Conservation (phyloP, 106 monocot genomes). For the Posidonia australis region DNA sequence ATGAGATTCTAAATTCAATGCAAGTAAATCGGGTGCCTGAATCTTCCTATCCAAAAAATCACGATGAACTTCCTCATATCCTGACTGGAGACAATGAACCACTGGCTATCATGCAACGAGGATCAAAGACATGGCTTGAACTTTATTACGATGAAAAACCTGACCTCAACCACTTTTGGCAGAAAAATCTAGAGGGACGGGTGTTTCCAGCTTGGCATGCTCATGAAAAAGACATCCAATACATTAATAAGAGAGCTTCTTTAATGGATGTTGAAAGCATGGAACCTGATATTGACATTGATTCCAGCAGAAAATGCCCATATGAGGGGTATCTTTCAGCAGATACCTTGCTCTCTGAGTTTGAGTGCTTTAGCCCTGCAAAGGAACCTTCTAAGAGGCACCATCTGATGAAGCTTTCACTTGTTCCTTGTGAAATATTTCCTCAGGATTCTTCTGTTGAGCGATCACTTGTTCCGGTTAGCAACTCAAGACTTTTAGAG, state of each 20-base stretch:
- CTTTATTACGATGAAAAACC: not conserved
- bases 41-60: not conserved
- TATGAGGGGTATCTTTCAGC: not conserved
- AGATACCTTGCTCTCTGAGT: not conserved
- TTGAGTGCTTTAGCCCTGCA: not conserved
- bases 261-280: not conserved
- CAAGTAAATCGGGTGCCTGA: too few relatives aligned
- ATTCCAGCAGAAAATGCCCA: not conserved
- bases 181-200: not conserved
- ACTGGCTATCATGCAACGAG: not conserved
- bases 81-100: not conserved
- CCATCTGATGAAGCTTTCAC: not conserved
- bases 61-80: not conserved
- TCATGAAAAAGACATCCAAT: not conserved
- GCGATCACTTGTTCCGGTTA: not conserved
- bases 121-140: not conserved
- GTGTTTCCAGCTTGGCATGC: not conserved
- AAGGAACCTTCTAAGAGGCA: not conserved
- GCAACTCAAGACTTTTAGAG: not conserved
- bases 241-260: not conserved
- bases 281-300: not conserved
- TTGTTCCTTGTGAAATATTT: not conserved
- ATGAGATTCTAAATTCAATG: too few relatives aligned
- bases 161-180: not conserved
- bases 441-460: not conserved